These are phyloP conservation scores for Ceratocystis destructans DNA, from an alignment of 2,329 filamentous ascomycete species.

Conservation along the genomic window DNA sequence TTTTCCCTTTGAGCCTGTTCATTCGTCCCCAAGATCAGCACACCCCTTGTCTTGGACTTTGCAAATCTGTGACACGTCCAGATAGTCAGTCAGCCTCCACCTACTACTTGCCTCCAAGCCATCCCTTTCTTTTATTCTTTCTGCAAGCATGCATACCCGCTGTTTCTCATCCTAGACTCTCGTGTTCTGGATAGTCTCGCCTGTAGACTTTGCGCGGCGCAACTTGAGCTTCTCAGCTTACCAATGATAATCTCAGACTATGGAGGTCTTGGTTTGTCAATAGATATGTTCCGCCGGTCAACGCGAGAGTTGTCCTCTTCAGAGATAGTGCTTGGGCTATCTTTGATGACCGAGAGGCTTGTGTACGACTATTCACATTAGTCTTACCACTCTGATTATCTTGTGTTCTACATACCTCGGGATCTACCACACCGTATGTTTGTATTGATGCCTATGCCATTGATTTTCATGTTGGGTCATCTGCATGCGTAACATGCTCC, in stretches of 20 bases:
- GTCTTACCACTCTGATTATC: not conserved
- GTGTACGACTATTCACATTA: not conserved
- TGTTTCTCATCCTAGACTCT: not conserved
- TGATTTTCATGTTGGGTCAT: not conserved
- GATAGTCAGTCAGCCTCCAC: not conserved
- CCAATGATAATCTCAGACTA: not conserved
- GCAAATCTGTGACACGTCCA: slow-evolving; percentile 6
- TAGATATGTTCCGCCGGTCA: not conserved
- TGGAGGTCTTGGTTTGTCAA: not conserved
- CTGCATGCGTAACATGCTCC: not conserved
- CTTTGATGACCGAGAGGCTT: not conserved
- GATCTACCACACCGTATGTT: slow-evolving; percentile 1
- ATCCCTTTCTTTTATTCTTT: not conserved
- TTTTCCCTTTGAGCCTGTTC: not conserved
- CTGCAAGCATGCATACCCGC: not conserved
- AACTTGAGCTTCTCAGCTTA: not conserved
- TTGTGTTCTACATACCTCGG: not conserved
- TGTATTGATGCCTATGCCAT: not conserved
- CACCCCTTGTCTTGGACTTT: slow-evolving; percentile 2
- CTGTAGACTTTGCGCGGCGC: not conserved
- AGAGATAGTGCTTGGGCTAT: not conserved
- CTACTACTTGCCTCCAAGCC: not conserved
- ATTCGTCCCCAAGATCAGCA: not conserved
- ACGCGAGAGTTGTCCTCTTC: not conserved
- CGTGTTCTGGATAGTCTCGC: not conserved